Evolutionary conservation across 2,329 filamentous ascomycete genomes (phyloP).

Genomic region (Cercospora janseana): DNA sequence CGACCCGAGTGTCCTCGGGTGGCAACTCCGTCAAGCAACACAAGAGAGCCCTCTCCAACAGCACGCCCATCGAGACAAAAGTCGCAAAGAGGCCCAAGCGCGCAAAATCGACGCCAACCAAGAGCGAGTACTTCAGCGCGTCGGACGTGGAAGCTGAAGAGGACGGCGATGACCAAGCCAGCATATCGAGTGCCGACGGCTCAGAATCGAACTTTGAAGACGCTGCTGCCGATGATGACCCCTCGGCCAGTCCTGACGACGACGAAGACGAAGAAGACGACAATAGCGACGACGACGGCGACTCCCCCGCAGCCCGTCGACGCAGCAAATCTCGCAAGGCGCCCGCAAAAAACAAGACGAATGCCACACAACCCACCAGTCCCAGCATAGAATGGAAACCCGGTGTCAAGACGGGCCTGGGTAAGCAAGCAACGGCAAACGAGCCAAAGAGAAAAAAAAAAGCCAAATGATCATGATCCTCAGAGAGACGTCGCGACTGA

Average conservation of each 20-base stretch:
- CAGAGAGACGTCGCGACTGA: not conserved
- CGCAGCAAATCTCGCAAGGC: conserved; percentile 10
- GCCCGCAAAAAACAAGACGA: conserved; percentile 25
- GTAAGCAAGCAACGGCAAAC: too few species aligned
- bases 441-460: too few species aligned
- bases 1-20: conserved; percentile 26
- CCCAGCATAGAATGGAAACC: conserved; percentile 58
- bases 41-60: conserved; percentile 32
- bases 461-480: not conserved
- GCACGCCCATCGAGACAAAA: not conserved
- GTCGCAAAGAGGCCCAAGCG: conserved; percentile 29
- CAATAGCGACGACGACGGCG: conserved; percentile 35
- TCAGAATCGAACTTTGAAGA: conserved; percentile 38
- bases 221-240: conserved; percentile 37
- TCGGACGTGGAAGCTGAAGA: conserved; percentile 19
- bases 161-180: conserved; percentile 35
- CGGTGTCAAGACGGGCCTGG: conserved; percentile 55
- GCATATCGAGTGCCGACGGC: conserved; percentile 23
- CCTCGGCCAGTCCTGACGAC: conserved; percentile 43
- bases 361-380: too few species aligned
- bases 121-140: conserved; percentile 51
- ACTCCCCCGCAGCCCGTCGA: too few species aligned
- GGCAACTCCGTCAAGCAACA: conserved; percentile 19
- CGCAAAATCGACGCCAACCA: conserved; percentile 42
- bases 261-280: conserved; percentile 35